A percentile compares a stretch with the other conserved stretches of the same genome.
Conservation (phyloP, 1,139 yeast genomes). For the Debaryomycetaceae sp. region DNA sequence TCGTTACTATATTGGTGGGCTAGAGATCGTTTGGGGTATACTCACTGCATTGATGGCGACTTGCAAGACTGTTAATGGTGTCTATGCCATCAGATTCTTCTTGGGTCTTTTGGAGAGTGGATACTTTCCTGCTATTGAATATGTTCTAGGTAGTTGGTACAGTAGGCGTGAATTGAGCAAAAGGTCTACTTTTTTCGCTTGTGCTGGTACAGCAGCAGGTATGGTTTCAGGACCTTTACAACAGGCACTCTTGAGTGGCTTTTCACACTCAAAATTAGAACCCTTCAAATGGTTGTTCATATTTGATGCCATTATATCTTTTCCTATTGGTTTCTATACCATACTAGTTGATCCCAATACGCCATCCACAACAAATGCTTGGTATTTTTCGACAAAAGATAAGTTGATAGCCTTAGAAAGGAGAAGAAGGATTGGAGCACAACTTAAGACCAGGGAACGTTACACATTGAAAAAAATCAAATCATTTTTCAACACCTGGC, state of each 20-base stretch:
- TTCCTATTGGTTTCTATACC: conserved; percentile 45
- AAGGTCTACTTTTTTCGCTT: conserved; percentile 20
- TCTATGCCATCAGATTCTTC: conserved; percentile 57
- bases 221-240: conserved; percentile 44
- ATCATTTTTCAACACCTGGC: conserved; percentile 40
- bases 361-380: conserved; percentile 38
- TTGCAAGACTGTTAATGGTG: conserved; percentile 28
- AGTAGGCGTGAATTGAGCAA: conserved; percentile 11
- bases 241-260: conserved; percentile 33
- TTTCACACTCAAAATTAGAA: conserved; percentile 8
- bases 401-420: conserved; percentile 29
- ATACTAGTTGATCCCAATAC: conserved; percentile 41
- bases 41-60: conserved; percentile 51
- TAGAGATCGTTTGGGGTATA: conserved; percentile 57
- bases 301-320: conserved; percentile 48
- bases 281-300: conserved; percentile 56
- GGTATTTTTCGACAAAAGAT: conserved; percentile 31
- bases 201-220: conserved; percentile 41
- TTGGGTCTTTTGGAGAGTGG: conserved; percentile 59
- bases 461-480: conserved; percentile 37
- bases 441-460: conserved; percentile 40
- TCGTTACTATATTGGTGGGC: conserved; percentile 48
- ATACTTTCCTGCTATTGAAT: conserved; percentile 48
- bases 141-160: conserved; percentile 14
- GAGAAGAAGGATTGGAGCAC: conserved; percentile 35